Evolutionary conservation across 2,329 filamentous ascomycete genomes (phyloP).

Genomic region (Monilinia vaccinii-corymbosi): DNA sequence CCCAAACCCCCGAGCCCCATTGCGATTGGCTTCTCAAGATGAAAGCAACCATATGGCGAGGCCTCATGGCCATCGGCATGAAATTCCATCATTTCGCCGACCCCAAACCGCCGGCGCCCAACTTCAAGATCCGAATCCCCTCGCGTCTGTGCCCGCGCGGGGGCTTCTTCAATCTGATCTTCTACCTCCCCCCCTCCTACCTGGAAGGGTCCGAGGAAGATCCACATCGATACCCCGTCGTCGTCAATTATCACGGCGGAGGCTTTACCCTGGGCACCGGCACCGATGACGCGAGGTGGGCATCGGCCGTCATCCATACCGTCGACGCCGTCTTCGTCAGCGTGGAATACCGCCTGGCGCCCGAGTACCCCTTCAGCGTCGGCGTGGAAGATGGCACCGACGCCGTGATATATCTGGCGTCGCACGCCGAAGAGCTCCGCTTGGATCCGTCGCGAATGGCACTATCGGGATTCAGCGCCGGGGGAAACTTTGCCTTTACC

Average conservation of each 20-base stretch:
- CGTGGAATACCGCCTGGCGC: slow-evolving; percentile 60
- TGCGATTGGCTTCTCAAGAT: slow-evolving; percentile 21
- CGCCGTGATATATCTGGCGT: slow-evolving; percentile 50
- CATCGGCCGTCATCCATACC: slow-evolving; percentile 41
- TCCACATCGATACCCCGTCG: slow-evolving; percentile 36
- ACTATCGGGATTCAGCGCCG: slow-evolving; percentile 50
- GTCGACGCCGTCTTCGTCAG: slow-evolving; percentile 50
- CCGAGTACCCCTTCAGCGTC: slow-evolving; percentile 54
- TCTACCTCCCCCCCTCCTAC: slow-evolving; percentile 36
- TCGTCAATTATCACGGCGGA: slow-evolving; percentile 60
- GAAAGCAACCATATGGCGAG: slow-evolving; percentile 29
- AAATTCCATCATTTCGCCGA: slow-evolving; percentile 28
- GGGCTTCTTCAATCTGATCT: slow-evolving; percentile 33
- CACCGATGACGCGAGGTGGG: slow-evolving; percentile 55
- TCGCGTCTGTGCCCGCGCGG: slow-evolving; percentile 23
- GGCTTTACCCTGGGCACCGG: slow-evolving; percentile 56
- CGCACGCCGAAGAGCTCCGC: slow-evolving; percentile 45
- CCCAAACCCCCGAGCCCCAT: neutral
- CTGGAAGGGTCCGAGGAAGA: slow-evolving; percentile 20
- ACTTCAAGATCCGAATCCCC: slow-evolving; percentile 28
- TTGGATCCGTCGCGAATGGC: slow-evolving; percentile 48
- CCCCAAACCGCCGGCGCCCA: slow-evolving; percentile 25
- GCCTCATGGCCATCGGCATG: slow-evolving; percentile 30
- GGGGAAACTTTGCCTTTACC: slow-evolving; percentile 36
- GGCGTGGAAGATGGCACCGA: slow-evolving; percentile 58